phyloP scores from a whole-genome alignment of 139 green algal genomes.

The Chlorella sp. region DNA sequence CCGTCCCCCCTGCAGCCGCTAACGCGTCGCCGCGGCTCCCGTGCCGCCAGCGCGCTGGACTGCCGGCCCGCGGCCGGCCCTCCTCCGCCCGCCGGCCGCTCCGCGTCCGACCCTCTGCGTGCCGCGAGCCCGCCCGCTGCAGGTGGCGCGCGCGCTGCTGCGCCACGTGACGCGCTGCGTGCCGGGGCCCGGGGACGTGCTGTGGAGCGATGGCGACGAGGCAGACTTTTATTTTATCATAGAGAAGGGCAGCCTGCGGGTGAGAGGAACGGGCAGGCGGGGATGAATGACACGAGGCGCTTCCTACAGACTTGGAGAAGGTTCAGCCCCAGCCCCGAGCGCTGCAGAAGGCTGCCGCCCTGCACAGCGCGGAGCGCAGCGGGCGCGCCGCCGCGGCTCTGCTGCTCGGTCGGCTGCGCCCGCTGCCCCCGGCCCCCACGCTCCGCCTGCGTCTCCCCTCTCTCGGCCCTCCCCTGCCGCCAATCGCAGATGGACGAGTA shows the following conservation, averaged over 20 bases:
- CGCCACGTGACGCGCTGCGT: conserved; percentile 13
- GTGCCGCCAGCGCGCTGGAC: background rate
- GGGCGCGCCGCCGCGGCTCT: no score
- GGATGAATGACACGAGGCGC: no score
- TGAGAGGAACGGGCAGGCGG: no score
- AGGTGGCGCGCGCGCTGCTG: conserved; percentile 14
- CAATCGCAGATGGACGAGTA: background rate
- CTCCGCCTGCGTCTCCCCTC: background rate
- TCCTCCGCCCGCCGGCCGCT: no score
- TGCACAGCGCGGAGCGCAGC: no score
- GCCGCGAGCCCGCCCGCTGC: no score
- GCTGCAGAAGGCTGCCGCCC: no score
- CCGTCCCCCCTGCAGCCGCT: background rate
- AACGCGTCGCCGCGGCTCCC: background rate
- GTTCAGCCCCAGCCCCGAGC: no score
- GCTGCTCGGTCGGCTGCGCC: no score
- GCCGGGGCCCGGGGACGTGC: conserved; percentile 24
- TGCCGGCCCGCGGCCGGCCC: background rate
- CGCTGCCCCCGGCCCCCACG: no score
- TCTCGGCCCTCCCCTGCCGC: background rate
- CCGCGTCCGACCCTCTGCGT: no score
- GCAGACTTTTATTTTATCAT: conserved; percentile 35
- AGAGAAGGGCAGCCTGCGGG: conserved; percentile 35
- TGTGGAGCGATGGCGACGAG: conserved; percentile 30
- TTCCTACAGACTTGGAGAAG: no score